Conservation (phyloP, 305 asterid genomes). For the Solanum hybrid region DNA sequence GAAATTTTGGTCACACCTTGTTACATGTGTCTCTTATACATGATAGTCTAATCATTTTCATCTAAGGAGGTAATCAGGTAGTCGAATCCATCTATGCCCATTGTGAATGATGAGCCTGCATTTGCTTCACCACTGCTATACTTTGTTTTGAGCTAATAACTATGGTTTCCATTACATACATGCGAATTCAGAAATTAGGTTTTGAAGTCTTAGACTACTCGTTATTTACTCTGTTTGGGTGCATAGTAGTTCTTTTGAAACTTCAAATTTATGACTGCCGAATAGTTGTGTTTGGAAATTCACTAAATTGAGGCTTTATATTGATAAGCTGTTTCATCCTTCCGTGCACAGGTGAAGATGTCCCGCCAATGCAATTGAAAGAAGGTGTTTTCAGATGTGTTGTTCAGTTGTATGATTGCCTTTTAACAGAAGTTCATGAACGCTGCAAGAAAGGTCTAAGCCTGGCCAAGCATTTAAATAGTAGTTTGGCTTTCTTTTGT, state of each 20-base stretch:
- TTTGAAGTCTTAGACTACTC: neutral
- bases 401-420: slow-evolving; percentile 92
- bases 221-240: neutral
- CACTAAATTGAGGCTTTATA: neutral
- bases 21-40: neutral
- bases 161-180: neutral
- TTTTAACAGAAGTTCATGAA: slow-evolving; percentile 94
- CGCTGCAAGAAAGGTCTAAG: slow-evolving; percentile 96
- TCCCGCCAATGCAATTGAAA: slow-evolving; percentile 97
- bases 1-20: neutral
- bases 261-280: neutral
- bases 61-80: neutral
- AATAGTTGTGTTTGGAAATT: neutral
- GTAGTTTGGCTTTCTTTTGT: slow-evolving; percentile 98
- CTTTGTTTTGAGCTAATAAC: neutral
- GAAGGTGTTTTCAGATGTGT: slow-evolving; percentile 96
- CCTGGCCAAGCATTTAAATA: slow-evolving; percentile 88
- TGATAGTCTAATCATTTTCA: neutral
- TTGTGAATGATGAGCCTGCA: neutral
- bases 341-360: slow-evolving; percentile 73
- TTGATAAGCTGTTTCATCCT: neutral
- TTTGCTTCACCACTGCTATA: neutral
- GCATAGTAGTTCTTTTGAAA: neutral
- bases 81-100: neutral
- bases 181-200: neutral